A percentile compares a stretch with the other conserved stretches of the same genome.
phyloP scores from a whole-genome alignment of 129 eudicot species.

The Arctium minus region DNA sequence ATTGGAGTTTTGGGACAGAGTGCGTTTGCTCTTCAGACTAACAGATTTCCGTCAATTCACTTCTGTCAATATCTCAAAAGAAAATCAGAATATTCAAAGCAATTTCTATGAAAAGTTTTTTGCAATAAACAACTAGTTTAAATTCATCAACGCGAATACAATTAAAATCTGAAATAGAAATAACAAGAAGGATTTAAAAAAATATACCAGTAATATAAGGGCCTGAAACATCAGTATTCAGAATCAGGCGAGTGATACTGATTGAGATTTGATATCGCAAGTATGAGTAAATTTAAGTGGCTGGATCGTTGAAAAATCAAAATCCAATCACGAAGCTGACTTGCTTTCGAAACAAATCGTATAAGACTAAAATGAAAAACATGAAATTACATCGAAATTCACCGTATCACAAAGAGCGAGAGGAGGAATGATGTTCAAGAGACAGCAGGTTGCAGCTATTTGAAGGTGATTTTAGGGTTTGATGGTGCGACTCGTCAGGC shows the following conservation, averaged over 20 bases:
- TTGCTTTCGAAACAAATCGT: conserved; percentile 1
- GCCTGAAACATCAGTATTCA: conserved; percentile 35
- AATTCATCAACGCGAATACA: background rate
- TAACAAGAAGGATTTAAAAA: background rate
- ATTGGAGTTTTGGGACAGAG: conserved; percentile 38
- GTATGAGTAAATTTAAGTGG: conserved; percentile 28
- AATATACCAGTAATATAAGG: conserved; percentile 29
- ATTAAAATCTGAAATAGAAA: background rate
- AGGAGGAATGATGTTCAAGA: background rate
- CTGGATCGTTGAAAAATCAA: background rate
- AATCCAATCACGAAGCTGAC: conserved; percentile 33
- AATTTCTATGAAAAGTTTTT: background rate
- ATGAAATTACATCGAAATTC: background rate
- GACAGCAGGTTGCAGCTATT: conserved; percentile 1
- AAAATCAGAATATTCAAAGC: background rate
- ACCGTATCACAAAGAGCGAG: background rate
- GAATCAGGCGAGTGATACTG: conserved; percentile 41
- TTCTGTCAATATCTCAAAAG: background rate
- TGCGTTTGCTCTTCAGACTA: conserved; percentile 17
- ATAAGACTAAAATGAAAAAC: background rate
- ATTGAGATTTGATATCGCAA: conserved; percentile 12
- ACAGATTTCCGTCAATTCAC: background rate
- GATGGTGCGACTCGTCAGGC: background rate
- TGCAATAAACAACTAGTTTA: background rate
- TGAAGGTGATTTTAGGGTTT: conserved; percentile 30